These are phyloP conservation scores for Hortiboletus flavorubellus DNA, from an alignment of 768 basidiomycete species.

Conservation along the genomic window DNA sequence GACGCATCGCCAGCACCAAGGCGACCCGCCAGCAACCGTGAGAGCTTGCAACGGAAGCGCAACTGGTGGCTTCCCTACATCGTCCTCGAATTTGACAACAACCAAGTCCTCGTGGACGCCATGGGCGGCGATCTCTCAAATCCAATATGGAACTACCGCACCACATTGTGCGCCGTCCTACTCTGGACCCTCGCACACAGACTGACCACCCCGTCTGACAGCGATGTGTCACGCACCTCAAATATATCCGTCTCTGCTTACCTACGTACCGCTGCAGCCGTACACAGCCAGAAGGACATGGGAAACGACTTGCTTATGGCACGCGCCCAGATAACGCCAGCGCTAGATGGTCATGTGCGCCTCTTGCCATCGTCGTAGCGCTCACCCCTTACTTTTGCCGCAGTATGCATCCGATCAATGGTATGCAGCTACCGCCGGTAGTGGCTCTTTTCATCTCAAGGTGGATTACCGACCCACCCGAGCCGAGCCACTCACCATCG, in stretches of 20 bases:
- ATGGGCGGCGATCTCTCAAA: slow-evolving; percentile 88
- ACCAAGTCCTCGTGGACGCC: slow-evolving; percentile 95
- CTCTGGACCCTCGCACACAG: neutral
- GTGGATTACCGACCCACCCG: slow-evolving; percentile 89
- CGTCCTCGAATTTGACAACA: slow-evolving; percentile 97
- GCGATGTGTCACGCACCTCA: slow-evolving; percentile 93
- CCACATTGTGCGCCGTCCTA: slow-evolving; percentile 75
- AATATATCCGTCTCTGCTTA: slow-evolving; percentile 92
- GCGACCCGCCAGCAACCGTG: slow-evolving; percentile 70
- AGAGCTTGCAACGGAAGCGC: slow-evolving; percentile 89
- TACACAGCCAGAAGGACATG: slow-evolving; percentile 86
- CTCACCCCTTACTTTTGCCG: slow-evolving; percentile 5
- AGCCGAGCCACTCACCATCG: slow-evolving; percentile 86
- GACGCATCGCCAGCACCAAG: slow-evolving; percentile 53
- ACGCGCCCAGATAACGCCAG: slow-evolving; percentile 85
- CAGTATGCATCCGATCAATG: slow-evolving; percentile 88
- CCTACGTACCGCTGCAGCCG: slow-evolving; percentile 73
- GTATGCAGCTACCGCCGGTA: slow-evolving; percentile 79
- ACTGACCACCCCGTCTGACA: slow-evolving; percentile 30
- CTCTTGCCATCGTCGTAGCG: neutral
- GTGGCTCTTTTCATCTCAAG: slow-evolving; percentile 93
- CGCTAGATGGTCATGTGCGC: slow-evolving; percentile 72
- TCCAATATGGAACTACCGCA: slow-evolving; percentile 95
- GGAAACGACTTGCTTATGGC: slow-evolving; percentile 94
- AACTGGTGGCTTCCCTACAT: slow-evolving; percentile 96